Evolutionary conservation across 805 yeast species (phyloP), one percentile per base, ranked within the genome.

Genomic region (Starmera pachycereana): DNA sequence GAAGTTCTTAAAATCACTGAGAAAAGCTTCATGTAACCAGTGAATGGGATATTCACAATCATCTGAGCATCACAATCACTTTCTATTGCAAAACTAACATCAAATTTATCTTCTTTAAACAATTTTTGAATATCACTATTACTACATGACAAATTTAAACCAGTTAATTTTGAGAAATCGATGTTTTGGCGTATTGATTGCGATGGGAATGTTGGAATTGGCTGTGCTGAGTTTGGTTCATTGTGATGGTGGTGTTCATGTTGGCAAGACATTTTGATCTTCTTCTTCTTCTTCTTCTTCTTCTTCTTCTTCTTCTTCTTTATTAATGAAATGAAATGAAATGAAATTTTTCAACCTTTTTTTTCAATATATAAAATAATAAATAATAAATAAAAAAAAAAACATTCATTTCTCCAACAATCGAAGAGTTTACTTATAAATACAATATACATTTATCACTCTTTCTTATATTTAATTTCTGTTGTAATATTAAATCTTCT

Each of bases 31-130:
- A 84, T 87, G 19, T 72, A 63, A 1, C 82, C 83, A 11, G 81
- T 77, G 52, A 90, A 90, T 27, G 96, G 97, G 27, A 90, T 73
- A 39, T 76, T 72, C 29, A 90, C 48, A 29, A 89, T 72, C 48
- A 89, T 47, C 56, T 90, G 96, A 43, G 80, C 75, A 53, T 90
- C 97, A 2, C 83, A 77, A 56, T 89, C 96, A 1, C 84, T 74
- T 58, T 74, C 63, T 36, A 78, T 54, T 63, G 60, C 51, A 31
- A 61, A 46, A 63, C 76, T 44, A 9, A 74, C 47, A n/a, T 65
- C 58, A 44, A 73, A 76, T 50, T 73, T 72, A 7, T 68, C 63
- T 2, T 67, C 72, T 47, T 78, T 80, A 57, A 89, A 72, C 16
- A 62, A 22, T 46, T 45, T 39, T 64, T 57, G 18, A 51, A 57